phyloP scores from a whole-genome alignment of 768 basidiomycete species.

The Panaeolus papilionaceus region DNA sequence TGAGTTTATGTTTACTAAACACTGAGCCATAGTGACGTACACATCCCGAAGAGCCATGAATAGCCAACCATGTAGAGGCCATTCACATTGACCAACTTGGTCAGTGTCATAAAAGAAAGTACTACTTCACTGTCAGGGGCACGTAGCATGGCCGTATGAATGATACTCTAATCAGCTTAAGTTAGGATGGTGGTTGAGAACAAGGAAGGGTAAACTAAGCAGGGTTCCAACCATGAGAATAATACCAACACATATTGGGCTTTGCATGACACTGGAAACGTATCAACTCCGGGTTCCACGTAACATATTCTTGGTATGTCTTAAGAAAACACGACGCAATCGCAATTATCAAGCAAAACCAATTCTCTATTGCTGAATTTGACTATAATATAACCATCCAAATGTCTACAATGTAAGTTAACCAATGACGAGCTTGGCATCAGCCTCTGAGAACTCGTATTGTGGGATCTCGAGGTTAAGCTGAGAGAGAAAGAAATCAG shows the following conservation, averaged over 20 bases:
- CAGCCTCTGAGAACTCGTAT: constrained; percentile 87
- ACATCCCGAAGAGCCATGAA: constrained; percentile 73
- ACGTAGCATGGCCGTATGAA: constrained; percentile 31
- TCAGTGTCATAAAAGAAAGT: constrained; percentile 41
- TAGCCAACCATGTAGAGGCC: constrained; percentile 62
- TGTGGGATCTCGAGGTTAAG: constrained; percentile 94
- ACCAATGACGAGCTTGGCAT: constrained; percentile 88
- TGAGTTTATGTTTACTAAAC: not conserved
- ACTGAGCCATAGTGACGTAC: constrained; percentile 41
- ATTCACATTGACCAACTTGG: constrained; percentile 40
- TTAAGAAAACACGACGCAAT: not conserved
- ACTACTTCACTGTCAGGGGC: constrained; percentile 34
- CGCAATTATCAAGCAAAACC: constrained; percentile 12
- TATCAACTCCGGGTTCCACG: constrained; percentile 6
- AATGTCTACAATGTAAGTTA: constrained; percentile 43
- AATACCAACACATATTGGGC: constrained; percentile 5
- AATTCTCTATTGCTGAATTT: constrained; percentile 35
- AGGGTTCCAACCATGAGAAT: constrained; percentile 7
- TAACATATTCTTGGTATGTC: not conserved
- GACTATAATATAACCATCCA: constrained; percentile 22
- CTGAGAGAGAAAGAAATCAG: constrained; percentile 41
- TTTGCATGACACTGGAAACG: not conserved
- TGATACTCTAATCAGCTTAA: not conserved
- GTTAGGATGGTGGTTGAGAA: not conserved
- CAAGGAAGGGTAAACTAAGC: not conserved